These are phyloP conservation scores for Malus hybrid DNA, from an alignment of 331 rosid species.

Conservation along the genomic window DNA sequence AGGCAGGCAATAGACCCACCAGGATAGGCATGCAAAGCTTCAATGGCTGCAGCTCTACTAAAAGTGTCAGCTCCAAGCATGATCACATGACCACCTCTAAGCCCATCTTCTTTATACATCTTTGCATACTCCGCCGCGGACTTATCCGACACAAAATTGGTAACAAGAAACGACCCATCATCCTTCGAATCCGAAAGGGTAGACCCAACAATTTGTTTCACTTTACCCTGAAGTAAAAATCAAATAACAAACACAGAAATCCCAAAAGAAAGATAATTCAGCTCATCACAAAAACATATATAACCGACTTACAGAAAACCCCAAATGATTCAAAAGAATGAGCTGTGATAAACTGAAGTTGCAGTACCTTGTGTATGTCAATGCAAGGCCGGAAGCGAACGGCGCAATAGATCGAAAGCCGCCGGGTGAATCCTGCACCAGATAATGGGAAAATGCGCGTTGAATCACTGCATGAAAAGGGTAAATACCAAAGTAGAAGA, in stretches of 20 bases:
- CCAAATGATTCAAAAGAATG: neutral
- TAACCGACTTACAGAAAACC: neutral
- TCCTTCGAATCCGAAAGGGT: conserved; percentile 70
- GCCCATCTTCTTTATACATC: conserved; percentile 68
- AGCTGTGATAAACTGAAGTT: neutral
- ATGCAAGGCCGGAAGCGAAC: conserved; percentile 87
- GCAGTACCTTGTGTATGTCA: conserved; percentile 75
- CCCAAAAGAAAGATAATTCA: neutral
- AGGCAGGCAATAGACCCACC: conserved; percentile 27
- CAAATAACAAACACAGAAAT: neutral
- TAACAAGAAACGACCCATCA: conserved; percentile 57
- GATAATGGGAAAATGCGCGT: neutral
- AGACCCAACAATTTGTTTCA: conserved; percentile 91
- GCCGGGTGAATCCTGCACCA: conserved; percentile 20
- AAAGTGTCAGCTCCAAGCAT: conserved; percentile 93
- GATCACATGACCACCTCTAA: conserved; percentile 79
- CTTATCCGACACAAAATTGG: conserved; percentile 83
- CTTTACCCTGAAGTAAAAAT: conserved; percentile 58
- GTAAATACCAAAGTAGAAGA: neutral
- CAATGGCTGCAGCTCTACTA: conserved; percentile 65
- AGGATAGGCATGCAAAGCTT: conserved; percentile 80
- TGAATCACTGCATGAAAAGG: neutral
- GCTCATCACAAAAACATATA: neutral
- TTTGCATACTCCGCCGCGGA: conserved; percentile 73
- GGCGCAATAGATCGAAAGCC: conserved; percentile 38